A percentile compares a stretch with the other conserved stretches of the same genome.
Evolutionary conservation across 192 early-diverging fungal genomes (phyloP).

Genomic region (Coemansia sp.): DNA sequence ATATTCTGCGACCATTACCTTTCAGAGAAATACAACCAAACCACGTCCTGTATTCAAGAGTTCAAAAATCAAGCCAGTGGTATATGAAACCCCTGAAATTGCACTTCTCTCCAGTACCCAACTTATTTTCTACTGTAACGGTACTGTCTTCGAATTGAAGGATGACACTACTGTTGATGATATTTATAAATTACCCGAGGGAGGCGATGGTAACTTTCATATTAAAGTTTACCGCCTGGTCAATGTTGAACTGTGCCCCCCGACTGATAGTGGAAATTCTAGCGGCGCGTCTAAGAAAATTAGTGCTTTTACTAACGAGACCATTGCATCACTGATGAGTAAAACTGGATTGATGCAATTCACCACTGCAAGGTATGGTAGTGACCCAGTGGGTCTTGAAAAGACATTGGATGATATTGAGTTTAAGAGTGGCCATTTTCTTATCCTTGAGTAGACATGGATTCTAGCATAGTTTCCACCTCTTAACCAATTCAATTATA

Average conservation of each 20-base stretch:
- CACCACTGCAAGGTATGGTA: background rate
- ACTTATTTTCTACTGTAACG: background rate
- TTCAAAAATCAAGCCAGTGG: background rate
- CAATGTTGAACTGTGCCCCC: background rate
- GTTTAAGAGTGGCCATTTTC: background rate
- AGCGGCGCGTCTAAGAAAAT: background rate
- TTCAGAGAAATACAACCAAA: too few species aligned
- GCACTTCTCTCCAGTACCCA: background rate
- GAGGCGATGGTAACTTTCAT: background rate
- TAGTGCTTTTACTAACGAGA: background rate
- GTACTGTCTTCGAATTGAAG: too few species aligned
- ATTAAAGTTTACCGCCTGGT: background rate
- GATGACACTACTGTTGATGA: background rate
- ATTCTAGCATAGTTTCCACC: background rate
- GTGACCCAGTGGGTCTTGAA: background rate
- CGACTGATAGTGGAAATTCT: background rate
- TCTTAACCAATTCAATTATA: too few species aligned
- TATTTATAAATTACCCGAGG: background rate
- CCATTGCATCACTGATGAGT: background rate
- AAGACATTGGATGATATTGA: background rate
- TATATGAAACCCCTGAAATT: background rate
- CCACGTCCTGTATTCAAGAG: too few species aligned
- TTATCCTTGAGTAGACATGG: background rate
- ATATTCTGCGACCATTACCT: background rate
- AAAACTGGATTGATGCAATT: background rate